Conservation (phyloP, 2,329 filamentous ascomycete genomes). For the Talaromyces sp. region DNA sequence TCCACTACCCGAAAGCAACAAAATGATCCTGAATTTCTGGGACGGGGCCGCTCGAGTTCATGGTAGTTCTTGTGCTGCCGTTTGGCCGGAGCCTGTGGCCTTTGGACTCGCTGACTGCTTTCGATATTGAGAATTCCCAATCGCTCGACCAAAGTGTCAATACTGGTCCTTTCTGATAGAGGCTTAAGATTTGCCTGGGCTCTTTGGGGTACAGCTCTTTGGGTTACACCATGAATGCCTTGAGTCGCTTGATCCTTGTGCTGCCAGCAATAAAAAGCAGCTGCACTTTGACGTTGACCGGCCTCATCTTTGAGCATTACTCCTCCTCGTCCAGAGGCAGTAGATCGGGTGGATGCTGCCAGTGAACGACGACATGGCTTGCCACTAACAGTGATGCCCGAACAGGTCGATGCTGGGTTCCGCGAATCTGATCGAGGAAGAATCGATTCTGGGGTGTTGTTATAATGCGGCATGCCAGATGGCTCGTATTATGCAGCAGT, state of each 20-base stretch:
- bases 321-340: not conserved
- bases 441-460: constrained; percentile 73
- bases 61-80: not conserved
- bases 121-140: constrained; percentile 68
- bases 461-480: constrained; percentile 56
- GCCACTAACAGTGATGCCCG: constrained; percentile 78
- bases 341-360: constrained; percentile 38
- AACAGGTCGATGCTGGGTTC: constrained; percentile 76
- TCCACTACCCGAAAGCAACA: constrained; percentile 30
- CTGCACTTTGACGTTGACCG: constrained; percentile 18
- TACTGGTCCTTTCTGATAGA: constrained; percentile 63
- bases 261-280: constrained; percentile 77
- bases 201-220: not conserved
- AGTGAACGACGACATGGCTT: constrained; percentile 73
- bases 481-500: not conserved
- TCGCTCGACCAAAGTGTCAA: constrained; percentile 79
- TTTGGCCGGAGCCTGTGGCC: constrained; percentile 12
- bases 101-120: constrained; percentile 13
- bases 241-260: constrained; percentile 77
- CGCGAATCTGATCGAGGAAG: constrained; percentile 77
- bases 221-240: constrained; percentile 12
- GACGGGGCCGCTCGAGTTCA: constrained; percentile 1
- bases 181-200: constrained; percentile 41
- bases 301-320: not conserved
- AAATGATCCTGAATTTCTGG: constrained; percentile 15